A percentile compares a stretch with the other conserved stretches of the same genome.
phyloP scores from a whole-genome alignment of 768 basidiomycete genomes.

The Podaxis pistillaris region DNA sequence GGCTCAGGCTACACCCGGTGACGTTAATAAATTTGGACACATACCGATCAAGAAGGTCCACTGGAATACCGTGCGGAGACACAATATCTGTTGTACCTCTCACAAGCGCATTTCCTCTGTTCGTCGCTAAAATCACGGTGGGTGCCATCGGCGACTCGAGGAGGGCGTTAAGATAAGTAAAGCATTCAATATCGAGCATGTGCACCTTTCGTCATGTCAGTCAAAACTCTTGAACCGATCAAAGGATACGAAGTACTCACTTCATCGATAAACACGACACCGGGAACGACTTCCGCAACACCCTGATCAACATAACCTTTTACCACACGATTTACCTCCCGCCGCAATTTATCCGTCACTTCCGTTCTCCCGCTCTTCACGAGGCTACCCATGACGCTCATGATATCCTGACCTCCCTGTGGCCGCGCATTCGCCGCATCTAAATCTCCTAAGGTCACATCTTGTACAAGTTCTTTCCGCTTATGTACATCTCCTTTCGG shows the following conservation, averaged over 20 bases:
- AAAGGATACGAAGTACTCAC: constrained; percentile 41
- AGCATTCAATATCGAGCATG: constrained; percentile 99
- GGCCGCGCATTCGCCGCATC: constrained; percentile 97
- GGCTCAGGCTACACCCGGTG: constrained; percentile 8
- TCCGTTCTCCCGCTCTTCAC: constrained; percentile 94
- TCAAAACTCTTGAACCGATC: background rate
- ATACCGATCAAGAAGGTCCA: constrained; percentile 91
- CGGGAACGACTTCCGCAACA: constrained; percentile 96
- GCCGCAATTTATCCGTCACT: constrained; percentile 92
- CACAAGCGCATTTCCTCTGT: constrained; percentile 89
- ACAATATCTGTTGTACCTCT: constrained; percentile 92
- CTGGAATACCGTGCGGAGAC: constrained; percentile 90
- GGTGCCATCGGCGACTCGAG: constrained; percentile 97
- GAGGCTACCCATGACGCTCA: constrained; percentile 93
- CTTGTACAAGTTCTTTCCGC: constrained; percentile 92
- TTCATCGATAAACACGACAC: constrained; percentile 98
- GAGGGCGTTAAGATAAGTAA: constrained; percentile 95
- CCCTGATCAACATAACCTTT: constrained; percentile 98
- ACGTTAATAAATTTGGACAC: constrained; percentile 18
- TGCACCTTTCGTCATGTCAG: constrained; percentile 66
- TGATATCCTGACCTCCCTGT: constrained; percentile 96
- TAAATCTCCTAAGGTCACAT: constrained; percentile 91
- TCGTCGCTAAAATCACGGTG: constrained; percentile 95
- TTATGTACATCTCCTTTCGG: constrained; percentile 98
- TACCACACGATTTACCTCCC: constrained; percentile 97